These are phyloP conservation scores for Solanum clarkiae DNA, from an alignment of 257 asterid species.

Conservation along the genomic window DNA sequence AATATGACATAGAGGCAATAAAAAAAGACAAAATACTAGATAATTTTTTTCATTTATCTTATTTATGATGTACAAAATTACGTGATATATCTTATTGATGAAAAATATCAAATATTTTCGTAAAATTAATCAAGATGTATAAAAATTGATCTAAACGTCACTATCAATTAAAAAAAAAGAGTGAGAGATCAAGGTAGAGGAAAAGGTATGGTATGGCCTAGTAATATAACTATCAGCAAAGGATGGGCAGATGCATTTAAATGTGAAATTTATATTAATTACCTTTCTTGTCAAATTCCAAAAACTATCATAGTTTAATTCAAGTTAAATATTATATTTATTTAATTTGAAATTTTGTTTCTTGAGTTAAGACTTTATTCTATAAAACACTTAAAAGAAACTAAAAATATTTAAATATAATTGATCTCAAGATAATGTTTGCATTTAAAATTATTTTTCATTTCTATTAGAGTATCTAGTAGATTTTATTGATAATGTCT, in stretches of 20 bases:
- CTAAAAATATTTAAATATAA: background rate
- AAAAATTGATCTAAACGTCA: no score
- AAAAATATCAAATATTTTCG: no score
- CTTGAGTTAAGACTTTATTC: background rate
- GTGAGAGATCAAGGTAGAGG: background rate
- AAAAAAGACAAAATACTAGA: no score
- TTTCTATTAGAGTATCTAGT: background rate
- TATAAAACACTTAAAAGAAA: background rate
- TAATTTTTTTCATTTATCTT: no score
- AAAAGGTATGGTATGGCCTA: background rate
- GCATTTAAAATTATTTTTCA: background rate
- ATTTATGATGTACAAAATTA: no score
- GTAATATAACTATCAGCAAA: background rate
- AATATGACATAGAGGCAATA: no score
- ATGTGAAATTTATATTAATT: background rate
- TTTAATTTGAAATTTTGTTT: background rate
- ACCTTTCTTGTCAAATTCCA: background rate
- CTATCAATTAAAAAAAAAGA: no score
- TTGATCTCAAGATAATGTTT: background rate
- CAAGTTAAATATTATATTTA: background rate
- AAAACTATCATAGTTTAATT: background rate
- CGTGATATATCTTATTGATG: no score
- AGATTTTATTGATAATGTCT: background rate
- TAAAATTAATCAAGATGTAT: no score
- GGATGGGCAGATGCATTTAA: background rate